Base-by-base conservation (phyloP, 2,329 filamentous ascomycete genomes). In the Fusarium ambrosium region DNA sequence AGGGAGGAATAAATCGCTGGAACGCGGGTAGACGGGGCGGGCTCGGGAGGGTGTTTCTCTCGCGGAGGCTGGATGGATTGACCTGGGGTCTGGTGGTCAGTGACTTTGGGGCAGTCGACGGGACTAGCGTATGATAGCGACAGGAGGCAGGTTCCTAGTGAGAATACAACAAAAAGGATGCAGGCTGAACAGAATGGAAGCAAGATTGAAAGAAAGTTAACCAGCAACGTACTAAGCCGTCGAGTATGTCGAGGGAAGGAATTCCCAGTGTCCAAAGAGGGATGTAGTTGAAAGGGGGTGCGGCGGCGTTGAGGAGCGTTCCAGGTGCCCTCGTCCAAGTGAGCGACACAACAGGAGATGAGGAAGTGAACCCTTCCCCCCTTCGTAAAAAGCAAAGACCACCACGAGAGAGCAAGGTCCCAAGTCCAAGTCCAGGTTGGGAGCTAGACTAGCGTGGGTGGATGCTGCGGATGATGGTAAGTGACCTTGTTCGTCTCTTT, bases 351-450 rank as follows among this genome's bases (percentile, higher is more conserved):
- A 64, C 74, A 70, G 69, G 75, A 73, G 72, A 69, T 70, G 75
- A 69, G 71, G 51, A 77, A 77, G 74, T 79, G 76, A 78, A 78
- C 72, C 76, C 66, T 69, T 36, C 64, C 68, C 73, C 75, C 72
- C 45, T 77, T 78, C 66, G 69, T 60, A 74, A 79, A 79, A 78
- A 78, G 76, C 72, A 79, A 78, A 77, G 73, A 64, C 69, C 62
- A 64, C 68, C 64, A 55, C 64, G 71, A 65, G 60, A 29, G 45
- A 51, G 45, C 76, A 73, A 76, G 74, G 68, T 59, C 76, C 65
- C 70, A 67, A 70, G 76, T 67, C 65, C 70, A 66, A 70, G 76
- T 66, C 66, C 63, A 73, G n/a, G 71, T 66, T 76, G 71, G 70
- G 39, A 62, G 75, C 67, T 72, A 69, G 64, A 65, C 71, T 78